Evolutionary conservation across 2,329 filamentous ascomycete genomes (phyloP), one percentile per base, ranked within the genome.

Genomic region (Amauroascus niger): DNA sequence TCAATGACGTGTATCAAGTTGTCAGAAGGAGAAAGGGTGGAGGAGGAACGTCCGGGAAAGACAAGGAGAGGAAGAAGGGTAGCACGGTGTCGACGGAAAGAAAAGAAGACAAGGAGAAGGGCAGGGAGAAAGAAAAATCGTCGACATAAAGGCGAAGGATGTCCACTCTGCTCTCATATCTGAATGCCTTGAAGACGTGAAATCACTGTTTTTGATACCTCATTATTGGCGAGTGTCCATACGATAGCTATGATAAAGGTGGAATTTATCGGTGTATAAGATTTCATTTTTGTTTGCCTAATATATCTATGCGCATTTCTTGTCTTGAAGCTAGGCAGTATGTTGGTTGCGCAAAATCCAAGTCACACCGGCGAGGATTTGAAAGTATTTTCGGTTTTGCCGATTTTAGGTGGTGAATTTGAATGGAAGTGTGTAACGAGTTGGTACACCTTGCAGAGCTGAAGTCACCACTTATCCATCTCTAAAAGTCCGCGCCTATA

Each of bases 1-100:
- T 97, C 71, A 98, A 98, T 70, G 91, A 97, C 67, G 87, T 95
- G 24, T 97, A 97, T 69, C 81, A 87, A 69, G 87, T 88, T 13
- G 80, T 83, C 63, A 79, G 83, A 67, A 82, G 83, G 71, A 72
- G 78, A 55, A 64, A 71, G 11, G 55, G 55, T 16, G 46, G 71
- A 32, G 55, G 55, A 16, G 44, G 43, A 22, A 24, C 18, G 24
- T 49, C 52, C 8, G 46, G 71, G 77, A 66, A 63, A 16, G 69
- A 67, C 37, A 69, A 61, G 50, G 64, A 68, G 44, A 65, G 59
- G 48, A 58, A 61, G 52, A 56, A 56, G 18, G 55, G 55, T 0
- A 59, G 59, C 20, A 59, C 57, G 6, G 62, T 56, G 16, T 63
- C 62, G 77, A 65, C 63, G 16, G 69, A 67, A 30, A 69, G 60